Evolutionary conservation across 139 green algal species (phyloP), one percentile per base, ranked within the genome.

Genomic region (Raphidocelis subcapitata): DNA sequence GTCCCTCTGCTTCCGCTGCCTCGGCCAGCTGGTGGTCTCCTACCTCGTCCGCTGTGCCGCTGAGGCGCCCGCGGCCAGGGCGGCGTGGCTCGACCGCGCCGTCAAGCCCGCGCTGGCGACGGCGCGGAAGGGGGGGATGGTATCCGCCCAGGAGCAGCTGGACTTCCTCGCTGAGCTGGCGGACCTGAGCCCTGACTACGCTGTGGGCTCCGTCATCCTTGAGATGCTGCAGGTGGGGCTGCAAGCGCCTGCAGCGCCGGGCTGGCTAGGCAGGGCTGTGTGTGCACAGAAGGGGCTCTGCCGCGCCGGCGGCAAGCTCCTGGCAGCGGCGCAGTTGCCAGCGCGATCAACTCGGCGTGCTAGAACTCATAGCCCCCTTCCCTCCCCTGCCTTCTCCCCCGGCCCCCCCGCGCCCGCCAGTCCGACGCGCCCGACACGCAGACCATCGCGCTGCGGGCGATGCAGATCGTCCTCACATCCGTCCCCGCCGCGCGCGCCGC

Each of bases 161-260:
- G 80, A 88, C 26, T 76, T 94, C 41, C 85, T 87, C 24, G 65
- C 79, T 20, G 65, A 70, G 18, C 66, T 94, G 8, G 77, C 81
- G 16, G 71, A 85, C 31, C 73, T 80, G 31, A 76, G 80, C 31
- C 89, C 90, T 0, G 87, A 92, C 31, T 94, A 85, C 55, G 88
- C 78, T 36, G 31, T 97, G 3, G 67, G 75, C 36, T 79, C 67
- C 55, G 80, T 97, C 56, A 57, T 95, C 4, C 33, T 90, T 52
- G 87, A 97, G 56, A 81, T 97, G 75, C 81, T 97, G 15, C 61
- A 93, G 23, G 62, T 68, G 28, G 83, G 86, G 5, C 75, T 95
- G 59, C 79, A 90, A 89, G 2, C 71, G 32, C 18, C 57, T 54
- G 3, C 66, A 62, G 1, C 63, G 14, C 3, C 62, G 69, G 28